Percentiles rank a stretch among this genome's conserved stretches.
These are phyloP conservation scores for Petrea volubilis DNA, from an alignment of 257 asterid species.

Conservation along the genomic window DNA sequence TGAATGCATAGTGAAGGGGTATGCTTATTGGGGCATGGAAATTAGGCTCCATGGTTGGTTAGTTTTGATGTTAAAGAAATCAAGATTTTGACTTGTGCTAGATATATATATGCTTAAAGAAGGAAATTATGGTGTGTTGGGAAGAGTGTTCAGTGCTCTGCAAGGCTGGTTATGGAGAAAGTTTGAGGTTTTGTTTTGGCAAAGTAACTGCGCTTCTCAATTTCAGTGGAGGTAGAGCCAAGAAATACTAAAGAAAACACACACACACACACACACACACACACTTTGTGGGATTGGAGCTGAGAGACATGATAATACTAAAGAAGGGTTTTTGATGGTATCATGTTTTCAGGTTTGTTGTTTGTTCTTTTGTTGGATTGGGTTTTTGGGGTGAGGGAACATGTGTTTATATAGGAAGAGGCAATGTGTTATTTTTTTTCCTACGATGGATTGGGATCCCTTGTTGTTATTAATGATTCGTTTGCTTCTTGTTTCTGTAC, in stretches of 20 bases:
- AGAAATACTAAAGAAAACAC: neutral
- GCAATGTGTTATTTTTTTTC: conserved; percentile 12
- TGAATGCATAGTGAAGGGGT: conserved; percentile 48
- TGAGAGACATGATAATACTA: conserved; percentile 8
- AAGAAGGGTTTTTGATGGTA: neutral
- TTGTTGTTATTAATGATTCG: conserved; percentile 15
- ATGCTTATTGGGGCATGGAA: conserved; percentile 47
- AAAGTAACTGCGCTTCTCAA: conserved; percentile 32
- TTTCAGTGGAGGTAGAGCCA: conserved; percentile 42
- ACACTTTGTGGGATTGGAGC: conserved; percentile 19
- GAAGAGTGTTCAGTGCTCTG: neutral
- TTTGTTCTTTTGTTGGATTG: conserved; percentile 19
- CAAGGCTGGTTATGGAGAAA: conserved; percentile 7
- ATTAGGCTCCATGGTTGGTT: conserved; percentile 57
- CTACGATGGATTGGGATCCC: neutral
- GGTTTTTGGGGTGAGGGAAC: conserved; percentile 21
- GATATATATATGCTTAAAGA: neutral
- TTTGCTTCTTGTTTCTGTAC: conserved; percentile 15
- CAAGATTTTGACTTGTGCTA: neutral
- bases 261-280: conserved; percentile 12
- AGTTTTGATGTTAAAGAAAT: neutral
- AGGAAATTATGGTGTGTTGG: neutral
- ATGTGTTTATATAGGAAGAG: conserved; percentile 44
- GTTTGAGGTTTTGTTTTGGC: conserved; percentile 27
- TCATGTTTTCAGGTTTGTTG: conserved; percentile 1